Base-by-base conservation (phyloP, 2,329 filamentous ascomycete species). In the Pyrenophora teres region DNA sequence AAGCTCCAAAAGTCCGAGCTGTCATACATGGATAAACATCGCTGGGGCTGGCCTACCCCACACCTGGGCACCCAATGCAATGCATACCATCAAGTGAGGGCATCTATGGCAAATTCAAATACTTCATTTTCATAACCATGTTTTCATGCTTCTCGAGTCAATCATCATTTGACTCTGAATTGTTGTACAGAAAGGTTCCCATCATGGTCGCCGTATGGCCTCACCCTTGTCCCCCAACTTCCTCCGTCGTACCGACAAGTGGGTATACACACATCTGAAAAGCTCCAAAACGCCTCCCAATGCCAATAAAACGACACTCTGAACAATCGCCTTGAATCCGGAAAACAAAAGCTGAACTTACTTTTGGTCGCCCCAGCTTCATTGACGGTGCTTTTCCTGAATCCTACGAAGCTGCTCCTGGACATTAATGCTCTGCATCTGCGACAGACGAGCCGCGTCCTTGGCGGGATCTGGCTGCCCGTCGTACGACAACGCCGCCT, bases 331-430 rank as follows among this genome's bases (percentile, higher is more conserved):
- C 6, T 42, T 19, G 30, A 31, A 35, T 50, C 40, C 9, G 27
- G 27, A 30, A 46, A 36, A 46, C 38, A 19, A n/a, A 46, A 49
- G 21, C n/a, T 16, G 42, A 46, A 37, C 16, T 15, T 37, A 50
- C 50, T 31, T 36, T 49, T 36, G 21, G 21, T 21, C 40, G 9
- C 15, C 6, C 5, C 15, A 25, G 15, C 12, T 32, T 31, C 46
- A 56, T 40, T 59, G 62, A n/a, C 69, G 64, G 51, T 73, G 67
- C 63, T 83, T 84, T 65, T 86, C 78, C 60, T 87, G 83, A 52
- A 88, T 84, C 44, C 83, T 80, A 54, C 87, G 81, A 57, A 96
- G 90, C 76, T 96, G 91, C 72, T 95, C 91, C 70, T 94, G 88
- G 32, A 96, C 86, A 68, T 91, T 93, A 73, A 74, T 66, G 40